These are phyloP conservation scores for Brassica incana DNA, from an alignment of 345 rosid genomes.

Conservation along the genomic window DNA sequence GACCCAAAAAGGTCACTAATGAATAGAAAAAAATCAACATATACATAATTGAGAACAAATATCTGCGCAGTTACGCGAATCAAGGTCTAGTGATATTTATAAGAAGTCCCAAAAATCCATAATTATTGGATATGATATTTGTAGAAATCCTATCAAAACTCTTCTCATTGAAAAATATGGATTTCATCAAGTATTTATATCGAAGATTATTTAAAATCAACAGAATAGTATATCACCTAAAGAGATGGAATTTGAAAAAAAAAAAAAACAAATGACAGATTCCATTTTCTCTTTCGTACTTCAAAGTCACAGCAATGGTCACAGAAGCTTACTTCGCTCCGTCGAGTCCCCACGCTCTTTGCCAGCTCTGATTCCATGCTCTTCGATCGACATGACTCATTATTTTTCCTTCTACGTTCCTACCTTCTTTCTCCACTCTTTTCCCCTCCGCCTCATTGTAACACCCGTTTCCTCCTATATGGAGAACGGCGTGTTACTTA, in stretches of 20 bases:
- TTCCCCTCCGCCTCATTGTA: conserved; percentile 40
- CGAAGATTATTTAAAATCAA: neutral
- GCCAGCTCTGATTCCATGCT: conserved; percentile 46
- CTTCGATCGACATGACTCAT: conserved; percentile 48
- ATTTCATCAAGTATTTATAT: neutral
- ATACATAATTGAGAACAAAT: too few species aligned
- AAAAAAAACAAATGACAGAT: too few species aligned
- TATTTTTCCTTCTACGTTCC: conserved; percentile 40
- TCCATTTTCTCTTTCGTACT: too few species aligned
- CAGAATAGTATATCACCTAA: neutral
- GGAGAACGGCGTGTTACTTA: too few species aligned
- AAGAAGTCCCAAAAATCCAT: neutral
- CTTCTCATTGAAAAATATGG: neutral
- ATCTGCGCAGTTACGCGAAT: too few species aligned
- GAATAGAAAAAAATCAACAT: too few species aligned
- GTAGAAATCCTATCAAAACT: neutral
- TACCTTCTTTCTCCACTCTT: conserved; percentile 47
- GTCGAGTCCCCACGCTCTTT: conserved; percentile 41
- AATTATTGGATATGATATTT: neutral
- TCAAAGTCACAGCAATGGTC: too few species aligned
- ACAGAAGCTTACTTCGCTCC: conserved; percentile 4
- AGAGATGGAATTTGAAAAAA: neutral
- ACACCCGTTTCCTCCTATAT: too few species aligned
- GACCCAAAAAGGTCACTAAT: too few species aligned
- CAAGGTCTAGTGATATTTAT: neutral